A percentile compares a stretch with the other conserved stretches of the same genome.
Conservation (phyloP, 2,329 filamentous ascomycete genomes). For the Clarireedia homoeocarpa region DNA sequence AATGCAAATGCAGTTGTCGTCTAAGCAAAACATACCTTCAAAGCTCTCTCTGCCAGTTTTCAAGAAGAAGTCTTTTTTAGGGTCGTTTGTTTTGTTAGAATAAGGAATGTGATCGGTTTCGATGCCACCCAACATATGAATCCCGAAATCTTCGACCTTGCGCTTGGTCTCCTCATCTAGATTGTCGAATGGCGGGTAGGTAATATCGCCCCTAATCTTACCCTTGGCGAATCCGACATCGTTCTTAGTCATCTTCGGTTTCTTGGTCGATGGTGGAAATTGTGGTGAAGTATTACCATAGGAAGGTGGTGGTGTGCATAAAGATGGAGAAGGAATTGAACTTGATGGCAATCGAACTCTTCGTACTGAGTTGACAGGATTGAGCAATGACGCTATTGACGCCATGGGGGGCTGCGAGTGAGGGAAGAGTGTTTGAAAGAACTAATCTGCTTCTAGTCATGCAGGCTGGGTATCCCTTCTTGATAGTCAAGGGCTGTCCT, state of each 20-base stretch:
- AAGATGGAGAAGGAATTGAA: conserved; percentile 25
- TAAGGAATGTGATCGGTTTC: conserved; percentile 75
- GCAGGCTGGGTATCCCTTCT: conserved; percentile 20
- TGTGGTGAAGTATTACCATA: conserved; percentile 22
- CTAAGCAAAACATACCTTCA: conserved; percentile 54
- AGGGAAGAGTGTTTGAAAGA: conserved; percentile 16
- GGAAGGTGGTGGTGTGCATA: conserved; percentile 21
- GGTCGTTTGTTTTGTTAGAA: conserved; percentile 51
- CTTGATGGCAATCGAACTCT: conserved; percentile 36
- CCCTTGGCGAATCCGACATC: conserved; percentile 54
- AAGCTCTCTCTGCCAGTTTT: conserved; percentile 86
- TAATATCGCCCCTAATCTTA: conserved; percentile 56
- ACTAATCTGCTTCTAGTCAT: conserved; percentile 18
- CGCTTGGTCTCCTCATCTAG: conserved; percentile 48
- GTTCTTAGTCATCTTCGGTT: conserved; percentile 58
- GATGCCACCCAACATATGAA: conserved; percentile 60
- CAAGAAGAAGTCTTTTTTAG: conserved; percentile 80
- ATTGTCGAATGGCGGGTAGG: conserved; percentile 67
- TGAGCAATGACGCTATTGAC: conserved; percentile 58
- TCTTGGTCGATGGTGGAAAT: conserved; percentile 30
- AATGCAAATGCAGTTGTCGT: background rate
- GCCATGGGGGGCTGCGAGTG: conserved; percentile 41
- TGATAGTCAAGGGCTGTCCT: conserved; percentile 16
- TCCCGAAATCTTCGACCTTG: conserved; percentile 54
- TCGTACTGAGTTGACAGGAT: conserved; percentile 41